Percentiles rank a stretch among this genome's conserved stretches.
Evolutionary conservation across 2,329 filamentous ascomycete species (phyloP).

Genomic region (Ceratocystis smalleyi): DNA sequence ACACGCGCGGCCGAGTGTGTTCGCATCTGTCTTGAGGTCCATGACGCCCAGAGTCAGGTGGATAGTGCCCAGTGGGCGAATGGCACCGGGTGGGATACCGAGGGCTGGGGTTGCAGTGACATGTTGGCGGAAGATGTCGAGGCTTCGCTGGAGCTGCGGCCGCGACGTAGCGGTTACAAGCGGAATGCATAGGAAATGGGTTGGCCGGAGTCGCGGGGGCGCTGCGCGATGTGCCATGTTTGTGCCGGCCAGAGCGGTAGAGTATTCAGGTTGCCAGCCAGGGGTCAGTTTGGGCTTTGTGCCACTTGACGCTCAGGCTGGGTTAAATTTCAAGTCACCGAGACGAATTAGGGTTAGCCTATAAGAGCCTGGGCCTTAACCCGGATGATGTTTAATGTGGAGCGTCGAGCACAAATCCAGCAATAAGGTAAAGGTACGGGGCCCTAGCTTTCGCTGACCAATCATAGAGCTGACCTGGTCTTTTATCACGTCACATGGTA

Average conservation of each 20-base stretch:
- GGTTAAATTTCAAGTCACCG: background rate
- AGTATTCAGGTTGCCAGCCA: too few species aligned
- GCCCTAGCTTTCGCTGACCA: background rate
- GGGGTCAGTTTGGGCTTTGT: background rate
- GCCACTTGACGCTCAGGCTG: background rate
- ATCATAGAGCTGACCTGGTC: background rate
- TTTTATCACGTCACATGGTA: background rate
- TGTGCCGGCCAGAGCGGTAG: background rate
- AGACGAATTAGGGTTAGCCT: background rate
- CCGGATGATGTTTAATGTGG: background rate
- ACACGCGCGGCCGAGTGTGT: conserved; percentile 15
- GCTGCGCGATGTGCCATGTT: background rate
- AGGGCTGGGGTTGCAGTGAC: conserved; percentile 29
- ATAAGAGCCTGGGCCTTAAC: background rate
- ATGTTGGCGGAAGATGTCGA: conserved; percentile 46
- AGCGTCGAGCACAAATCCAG: background rate
- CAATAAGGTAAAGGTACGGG: background rate
- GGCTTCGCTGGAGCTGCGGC: conserved; percentile 46
- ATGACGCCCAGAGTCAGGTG: conserved; percentile 83
- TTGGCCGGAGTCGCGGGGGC: conserved; percentile 31
- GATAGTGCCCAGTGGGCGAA: conserved; percentile 63
- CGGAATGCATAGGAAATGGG: conserved; percentile 64
- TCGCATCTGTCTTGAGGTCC: conserved; percentile 36
- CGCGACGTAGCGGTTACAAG: conserved; percentile 47
- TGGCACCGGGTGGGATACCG: conserved; percentile 46